phyloP scores from a whole-genome alignment of 768 basidiomycete species.

The Sarcodon sp. region DNA sequence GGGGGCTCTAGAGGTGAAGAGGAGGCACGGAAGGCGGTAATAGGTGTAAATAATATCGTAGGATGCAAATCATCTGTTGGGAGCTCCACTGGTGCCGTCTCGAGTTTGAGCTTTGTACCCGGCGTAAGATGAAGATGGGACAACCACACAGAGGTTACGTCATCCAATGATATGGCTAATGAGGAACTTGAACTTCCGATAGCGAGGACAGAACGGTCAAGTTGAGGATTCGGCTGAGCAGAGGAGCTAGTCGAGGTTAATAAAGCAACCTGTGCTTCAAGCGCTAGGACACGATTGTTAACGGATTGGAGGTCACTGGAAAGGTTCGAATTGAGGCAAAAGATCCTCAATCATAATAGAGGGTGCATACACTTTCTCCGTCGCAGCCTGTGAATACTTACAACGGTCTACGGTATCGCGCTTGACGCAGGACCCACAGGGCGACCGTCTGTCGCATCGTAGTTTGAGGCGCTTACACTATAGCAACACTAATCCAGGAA shows the following conservation, averaged over 20 bases:
- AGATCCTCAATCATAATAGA: conserved; percentile 2
- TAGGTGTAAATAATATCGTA: conserved; percentile 1
- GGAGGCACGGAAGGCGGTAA: conserved; percentile 6
- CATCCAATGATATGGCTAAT: conserved; percentile 41
- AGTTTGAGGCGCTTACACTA: conserved; percentile 85
- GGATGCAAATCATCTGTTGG: conserved; percentile 6
- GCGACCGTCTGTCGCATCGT: conserved; percentile 70
- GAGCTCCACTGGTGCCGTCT: conserved; percentile 17
- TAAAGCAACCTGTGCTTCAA: conserved; percentile 49
- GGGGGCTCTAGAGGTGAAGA: conserved; percentile 7
- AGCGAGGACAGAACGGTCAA: conserved; percentile 25
- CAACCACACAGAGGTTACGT: conserved; percentile 49
- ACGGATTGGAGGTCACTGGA: conserved; percentile 68
- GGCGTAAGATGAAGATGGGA: background rate
- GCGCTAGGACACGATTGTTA: conserved; percentile 63
- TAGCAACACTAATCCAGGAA: background rate
- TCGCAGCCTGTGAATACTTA: conserved; percentile 69
- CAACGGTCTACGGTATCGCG: conserved; percentile 64
- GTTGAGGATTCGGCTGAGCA: conserved; percentile 6
- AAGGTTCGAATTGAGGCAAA: background rate
- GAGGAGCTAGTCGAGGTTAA: conserved; percentile 16
- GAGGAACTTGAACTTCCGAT: conserved; percentile 28
- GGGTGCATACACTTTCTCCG: conserved; percentile 68
- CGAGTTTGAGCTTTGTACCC: conserved; percentile 19
- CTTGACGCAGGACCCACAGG: conserved; percentile 70